These are phyloP conservation scores for Maudiozyma barnettii DNA, from an alignment of 805 yeast species.

Conservation along the genomic window DNA sequence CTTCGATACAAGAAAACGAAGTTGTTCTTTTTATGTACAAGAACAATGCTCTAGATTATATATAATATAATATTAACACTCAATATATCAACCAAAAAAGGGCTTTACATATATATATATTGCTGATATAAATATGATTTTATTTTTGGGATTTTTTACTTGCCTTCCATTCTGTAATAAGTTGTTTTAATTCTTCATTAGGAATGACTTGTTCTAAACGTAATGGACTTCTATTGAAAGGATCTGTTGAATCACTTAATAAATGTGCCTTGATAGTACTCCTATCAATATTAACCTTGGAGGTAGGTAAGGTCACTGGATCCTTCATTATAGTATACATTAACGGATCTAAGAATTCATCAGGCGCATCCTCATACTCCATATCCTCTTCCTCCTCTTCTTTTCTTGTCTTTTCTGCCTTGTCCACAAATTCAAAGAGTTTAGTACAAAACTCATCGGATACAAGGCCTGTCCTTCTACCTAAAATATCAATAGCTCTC, in stretches of 20 bases:
- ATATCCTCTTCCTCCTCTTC: slow-evolving; percentile 73
- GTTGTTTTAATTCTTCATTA: slow-evolving; percentile 54
- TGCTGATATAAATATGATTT: neutral
- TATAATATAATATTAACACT: neutral
- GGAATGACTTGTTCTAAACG: slow-evolving; percentile 82
- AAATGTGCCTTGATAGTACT: slow-evolving; percentile 89
- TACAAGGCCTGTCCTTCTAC: slow-evolving; percentile 43
- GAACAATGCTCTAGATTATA: too few species aligned
- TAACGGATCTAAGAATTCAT: slow-evolving; percentile 91
- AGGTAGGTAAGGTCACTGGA: slow-evolving; percentile 89
- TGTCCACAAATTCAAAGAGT: slow-evolving; percentile 47
- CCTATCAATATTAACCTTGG: slow-evolving; percentile 77
- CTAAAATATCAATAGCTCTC: slow-evolving; percentile 61
- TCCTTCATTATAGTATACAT: slow-evolving; percentile 94
- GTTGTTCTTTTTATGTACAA: neutral
- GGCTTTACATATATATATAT: neutral
- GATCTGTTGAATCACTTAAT: slow-evolving; percentile 91
- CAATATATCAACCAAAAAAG: neutral
- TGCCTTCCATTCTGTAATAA: slow-evolving; percentile 49
- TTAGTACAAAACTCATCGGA: slow-evolving; percentile 43
- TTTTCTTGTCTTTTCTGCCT: slow-evolving; percentile 52
- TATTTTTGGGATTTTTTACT: slow-evolving; percentile 30
- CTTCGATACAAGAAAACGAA: neutral
- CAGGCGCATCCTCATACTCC: slow-evolving; percentile 91
- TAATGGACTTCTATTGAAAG: slow-evolving; percentile 89